A percentile compares a stretch with the other conserved stretches of the same genome.
Conservation (phyloP, 2,329 filamentous ascomycete species). For the Fusarium sp. region DNA sequence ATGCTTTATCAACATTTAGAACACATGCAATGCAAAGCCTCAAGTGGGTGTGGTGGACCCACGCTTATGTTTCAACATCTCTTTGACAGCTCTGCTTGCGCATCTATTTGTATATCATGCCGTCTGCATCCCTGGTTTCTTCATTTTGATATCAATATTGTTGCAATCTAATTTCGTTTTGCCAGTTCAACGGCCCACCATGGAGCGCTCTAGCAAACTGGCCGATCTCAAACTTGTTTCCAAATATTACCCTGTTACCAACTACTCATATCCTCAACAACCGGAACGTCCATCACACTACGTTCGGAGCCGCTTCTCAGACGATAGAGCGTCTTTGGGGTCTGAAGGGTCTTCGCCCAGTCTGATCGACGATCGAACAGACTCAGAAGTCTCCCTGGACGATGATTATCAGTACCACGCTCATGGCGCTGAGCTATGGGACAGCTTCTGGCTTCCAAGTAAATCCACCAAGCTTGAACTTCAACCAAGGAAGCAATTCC, state of each 20-base stretch:
- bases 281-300: constrained; percentile 38
- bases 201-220: constrained; percentile 54
- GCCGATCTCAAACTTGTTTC: constrained; percentile 55
- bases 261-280: constrained; percentile 56
- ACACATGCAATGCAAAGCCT: constrained; percentile 37
- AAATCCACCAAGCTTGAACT: constrained; percentile 26
- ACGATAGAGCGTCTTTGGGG: constrained; percentile 57
- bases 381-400: constrained; percentile 64
- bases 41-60: constrained; percentile 41
- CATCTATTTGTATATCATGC: constrained; percentile 49
- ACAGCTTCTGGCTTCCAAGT: constrained; percentile 60
- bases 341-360: constrained; percentile 61
- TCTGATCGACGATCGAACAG: constrained; percentile 63
- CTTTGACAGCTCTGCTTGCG: constrained; percentile 35
- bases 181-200: constrained; percentile 43
- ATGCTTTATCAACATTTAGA: constrained; percentile 31
- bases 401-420: constrained; percentile 63
- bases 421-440: constrained; percentile 61
- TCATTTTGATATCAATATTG: constrained; percentile 37
- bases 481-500: constrained; percentile 48
- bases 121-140: constrained; percentile 43
- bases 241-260: constrained; percentile 56
- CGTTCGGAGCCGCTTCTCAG: constrained; percentile 41
- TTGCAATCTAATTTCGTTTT: constrained; percentile 43
- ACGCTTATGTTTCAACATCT: constrained; percentile 44